phyloP scores from a whole-genome alignment of 805 yeast species.

The Cyberlindnera saturnus region DNA sequence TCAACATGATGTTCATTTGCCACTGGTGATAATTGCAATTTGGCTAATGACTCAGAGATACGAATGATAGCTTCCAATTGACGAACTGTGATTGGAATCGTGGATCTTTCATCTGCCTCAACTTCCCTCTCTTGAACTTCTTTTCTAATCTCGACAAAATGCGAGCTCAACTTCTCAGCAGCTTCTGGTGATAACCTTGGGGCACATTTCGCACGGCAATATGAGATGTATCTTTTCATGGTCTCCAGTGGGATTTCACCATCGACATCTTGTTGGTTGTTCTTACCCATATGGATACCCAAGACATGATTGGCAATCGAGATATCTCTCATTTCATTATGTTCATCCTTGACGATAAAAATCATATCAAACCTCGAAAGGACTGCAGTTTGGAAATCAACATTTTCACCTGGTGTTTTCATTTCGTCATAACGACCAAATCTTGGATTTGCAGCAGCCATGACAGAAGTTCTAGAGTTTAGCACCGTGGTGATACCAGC shows the following conservation, averaged over 20 bases:
- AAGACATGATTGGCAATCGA: slow-evolving; percentile 92
- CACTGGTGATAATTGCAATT: slow-evolving; percentile 71
- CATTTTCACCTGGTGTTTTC: slow-evolving; percentile 96
- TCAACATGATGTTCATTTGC: slow-evolving; percentile 89
- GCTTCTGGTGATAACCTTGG: slow-evolving; percentile 89
- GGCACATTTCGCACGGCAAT: slow-evolving; percentile 86
- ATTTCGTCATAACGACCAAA: slow-evolving; percentile 95
- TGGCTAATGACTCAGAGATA: slow-evolving; percentile 91
- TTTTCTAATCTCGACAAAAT: slow-evolving; percentile 86
- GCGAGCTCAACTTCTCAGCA: slow-evolving; percentile 81
- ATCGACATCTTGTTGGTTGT: slow-evolving; percentile 43
- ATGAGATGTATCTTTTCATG: slow-evolving; percentile 89
- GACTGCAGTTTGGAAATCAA: slow-evolving; percentile 95
- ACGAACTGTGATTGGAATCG: slow-evolving; percentile 95
- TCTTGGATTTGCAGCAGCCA: slow-evolving; percentile 97
- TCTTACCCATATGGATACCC: slow-evolving; percentile 86
- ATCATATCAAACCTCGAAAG: slow-evolving; percentile 98
- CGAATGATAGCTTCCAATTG: slow-evolving; percentile 97
- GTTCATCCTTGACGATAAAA: slow-evolving; percentile 93
- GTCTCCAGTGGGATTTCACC: slow-evolving; percentile 85
- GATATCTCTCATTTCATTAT: slow-evolving; percentile 76
- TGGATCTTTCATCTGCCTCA: slow-evolving; percentile 79
- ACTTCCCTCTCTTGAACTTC: slow-evolving; percentile 76
- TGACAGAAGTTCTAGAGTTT: slow-evolving; percentile 91
- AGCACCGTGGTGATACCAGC: slow-evolving; percentile 98